Conservation (phyloP, 2,329 filamentous ascomycete genomes). For the Sporothrix luriei region DNA sequence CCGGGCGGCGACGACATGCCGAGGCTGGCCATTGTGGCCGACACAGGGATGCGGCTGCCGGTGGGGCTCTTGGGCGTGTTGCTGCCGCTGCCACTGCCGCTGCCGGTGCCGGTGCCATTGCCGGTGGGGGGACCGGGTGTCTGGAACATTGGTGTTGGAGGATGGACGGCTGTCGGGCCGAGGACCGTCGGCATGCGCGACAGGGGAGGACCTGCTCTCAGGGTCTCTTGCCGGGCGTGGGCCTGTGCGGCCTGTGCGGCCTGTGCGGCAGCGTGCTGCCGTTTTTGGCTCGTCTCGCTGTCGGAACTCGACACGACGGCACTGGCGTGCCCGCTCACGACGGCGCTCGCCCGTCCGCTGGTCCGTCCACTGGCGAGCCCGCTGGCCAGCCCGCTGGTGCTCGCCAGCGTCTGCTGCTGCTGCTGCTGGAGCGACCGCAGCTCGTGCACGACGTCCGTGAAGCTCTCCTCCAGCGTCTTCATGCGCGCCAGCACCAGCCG, state of each 20-base stretch:
- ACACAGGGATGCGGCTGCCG: conserved; percentile 29
- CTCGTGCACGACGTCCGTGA: conserved; percentile 81
- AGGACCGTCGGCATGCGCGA: background rate
- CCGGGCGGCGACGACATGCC: conserved; percentile 24
- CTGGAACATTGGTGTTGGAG: background rate
- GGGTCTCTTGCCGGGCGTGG: conserved; percentile 30
- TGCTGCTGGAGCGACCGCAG: conserved; percentile 65
- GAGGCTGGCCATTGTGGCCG: background rate
- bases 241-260: conserved; percentile 7
- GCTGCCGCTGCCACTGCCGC: background rate
- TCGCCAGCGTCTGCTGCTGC: conserved; percentile 35
- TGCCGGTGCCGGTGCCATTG: too few relatives aligned
- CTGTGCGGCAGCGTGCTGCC: too few relatives aligned
- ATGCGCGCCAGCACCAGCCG: conserved; percentile 84
- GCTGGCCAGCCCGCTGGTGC: conserved; percentile 40
- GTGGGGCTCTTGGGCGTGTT: conserved; percentile 24
- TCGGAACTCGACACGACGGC: conserved; percentile 53
- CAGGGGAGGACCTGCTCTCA: conserved; percentile 35
- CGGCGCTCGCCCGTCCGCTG: conserved; percentile 40
- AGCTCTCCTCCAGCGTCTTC: conserved; percentile 90
- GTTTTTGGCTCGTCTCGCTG: conserved; percentile 45
- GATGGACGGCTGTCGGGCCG: conserved; percentile 35
- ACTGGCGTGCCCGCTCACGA: conserved; percentile 41
- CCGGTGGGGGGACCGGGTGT: background rate
- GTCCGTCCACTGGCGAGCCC: conserved; percentile 54